Conservation (phyloP, 2,329 filamentous ascomycete genomes). For the Colletotrichum australisinense region DNA sequence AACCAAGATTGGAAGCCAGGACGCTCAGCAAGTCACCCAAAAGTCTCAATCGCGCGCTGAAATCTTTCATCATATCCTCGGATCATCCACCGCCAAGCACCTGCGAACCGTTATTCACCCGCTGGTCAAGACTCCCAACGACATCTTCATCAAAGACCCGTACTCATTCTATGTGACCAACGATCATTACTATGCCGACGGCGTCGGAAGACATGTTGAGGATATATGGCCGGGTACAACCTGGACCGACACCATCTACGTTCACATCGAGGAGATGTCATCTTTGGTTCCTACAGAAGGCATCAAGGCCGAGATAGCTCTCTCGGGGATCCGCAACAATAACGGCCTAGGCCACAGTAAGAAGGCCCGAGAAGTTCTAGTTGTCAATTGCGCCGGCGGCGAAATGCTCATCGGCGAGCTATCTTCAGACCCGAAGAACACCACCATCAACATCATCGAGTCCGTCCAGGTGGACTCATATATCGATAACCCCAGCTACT, state of each 20-base stretch:
- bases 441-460: conserved; percentile 54
- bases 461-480: conserved; percentile 55
- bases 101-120: conserved; percentile 65
- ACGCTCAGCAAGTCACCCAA: conserved; percentile 42
- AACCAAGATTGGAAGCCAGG: conserved; percentile 45
- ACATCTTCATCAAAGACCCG: conserved; percentile 60
- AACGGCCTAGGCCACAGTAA: conserved; percentile 67
- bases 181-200: conserved; percentile 66
- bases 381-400: conserved; percentile 57
- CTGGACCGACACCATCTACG: conserved; percentile 62
- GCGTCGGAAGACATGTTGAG: conserved; percentile 59
- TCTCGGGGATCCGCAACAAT: conserved; percentile 60
- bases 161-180: conserved; percentile 69
- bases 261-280: conserved; percentile 33
- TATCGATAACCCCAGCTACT: conserved; percentile 70
- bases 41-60: conserved; percentile 64
- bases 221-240: conserved; percentile 51
- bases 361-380: conserved; percentile 52
- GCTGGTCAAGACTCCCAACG: conserved; percentile 68
- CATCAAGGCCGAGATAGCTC: conserved; percentile 55
- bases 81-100: conserved; percentile 52
- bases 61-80: conserved; percentile 53
- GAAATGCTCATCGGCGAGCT: conserved; percentile 55
- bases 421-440: conserved; percentile 36
- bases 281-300: conserved; percentile 39